Evolutionary conservation across 257 asterid species (phyloP), one percentile per base, ranked within the genome.

Genomic region (Ilex asprella): DNA sequence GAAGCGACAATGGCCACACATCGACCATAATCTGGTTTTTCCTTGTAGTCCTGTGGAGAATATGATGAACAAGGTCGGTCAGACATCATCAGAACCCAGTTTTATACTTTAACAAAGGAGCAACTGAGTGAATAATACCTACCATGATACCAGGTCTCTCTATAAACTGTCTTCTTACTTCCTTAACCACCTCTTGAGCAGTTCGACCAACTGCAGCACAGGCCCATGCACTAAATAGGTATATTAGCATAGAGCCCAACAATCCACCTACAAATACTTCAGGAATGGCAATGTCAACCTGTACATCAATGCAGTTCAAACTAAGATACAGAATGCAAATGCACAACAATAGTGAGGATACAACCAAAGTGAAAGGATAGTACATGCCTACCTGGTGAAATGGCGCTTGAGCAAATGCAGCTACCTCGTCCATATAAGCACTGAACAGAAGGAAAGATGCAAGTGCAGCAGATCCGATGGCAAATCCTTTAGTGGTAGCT

Each of bases 61-160:
- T 27, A 53, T 15, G 30, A 55, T 27, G 61, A 73, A 58, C 39
- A 55, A 60, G 51, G 55, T 58, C 29, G 51, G 55, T 58, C 29
- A 66, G 43, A 32, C 65, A 66, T 67, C 67, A 39, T 53, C 54
- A 55, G 39, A 55, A 58, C 43, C 35, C 56, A 35, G 41, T 35
- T 35, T 35, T 8, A 35, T 35, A 35, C 7, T 35, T 35, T 8
- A 35, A 35, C 41, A 35, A 35, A 35, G 41, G 41, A 35, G 8
- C 5, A 8, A 8, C 8, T 35, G 41, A 8, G 41, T 3, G 41
- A 35, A 53, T 12, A 56, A 65, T 62, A 81, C 95, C 27, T 59
- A 93, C 99, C 99, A 93, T 93, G 75, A 93, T 93, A 44, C 99
- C 99, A 4, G 99, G 99, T 81, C 97, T 86, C 92, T 93, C 99